Conservation (phyloP, 1,284 basidiomycete species). For the Psilocybe mexicana region DNA sequence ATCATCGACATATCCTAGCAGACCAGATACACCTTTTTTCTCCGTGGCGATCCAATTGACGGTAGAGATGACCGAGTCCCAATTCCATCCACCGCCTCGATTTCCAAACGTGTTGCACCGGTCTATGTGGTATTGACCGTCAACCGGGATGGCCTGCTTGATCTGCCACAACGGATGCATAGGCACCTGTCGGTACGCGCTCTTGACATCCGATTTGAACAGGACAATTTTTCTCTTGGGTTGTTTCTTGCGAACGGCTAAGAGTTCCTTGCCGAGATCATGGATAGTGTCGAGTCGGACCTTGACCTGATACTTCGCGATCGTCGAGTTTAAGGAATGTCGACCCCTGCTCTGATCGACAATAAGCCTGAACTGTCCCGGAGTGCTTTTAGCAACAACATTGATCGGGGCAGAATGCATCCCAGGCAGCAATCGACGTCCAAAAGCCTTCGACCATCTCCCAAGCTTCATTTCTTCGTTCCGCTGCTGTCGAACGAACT, state of each 20-base stretch:
- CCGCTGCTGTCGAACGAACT: constrained; percentile 22
- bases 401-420: constrained; percentile 45
- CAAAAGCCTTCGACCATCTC: constrained; percentile 4
- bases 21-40: neutral
- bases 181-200: constrained; percentile 36
- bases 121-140: constrained; percentile 26
- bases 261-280: constrained; percentile 1
- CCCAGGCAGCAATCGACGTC: constrained; percentile 36
- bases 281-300: neutral
- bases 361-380: constrained; percentile 36
- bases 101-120: constrained; percentile 33
- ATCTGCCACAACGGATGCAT: constrained; percentile 42
- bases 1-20: constrained; percentile 18
- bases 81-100: constrained; percentile 26
- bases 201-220: constrained; percentile 38
- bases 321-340: constrained; percentile 32
- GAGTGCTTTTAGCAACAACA: constrained; percentile 38
- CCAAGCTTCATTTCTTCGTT: constrained; percentile 26
- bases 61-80: constrained; percentile 29
- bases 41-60: constrained; percentile 36
- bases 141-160: constrained; percentile 34
- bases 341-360: constrained; percentile 37
- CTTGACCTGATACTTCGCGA: neutral
- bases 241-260: neutral
- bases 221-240: neutral